phyloP scores from a whole-genome alignment of 192 early-diverging fungal species.

The Glomus cerebriforme region DNA sequence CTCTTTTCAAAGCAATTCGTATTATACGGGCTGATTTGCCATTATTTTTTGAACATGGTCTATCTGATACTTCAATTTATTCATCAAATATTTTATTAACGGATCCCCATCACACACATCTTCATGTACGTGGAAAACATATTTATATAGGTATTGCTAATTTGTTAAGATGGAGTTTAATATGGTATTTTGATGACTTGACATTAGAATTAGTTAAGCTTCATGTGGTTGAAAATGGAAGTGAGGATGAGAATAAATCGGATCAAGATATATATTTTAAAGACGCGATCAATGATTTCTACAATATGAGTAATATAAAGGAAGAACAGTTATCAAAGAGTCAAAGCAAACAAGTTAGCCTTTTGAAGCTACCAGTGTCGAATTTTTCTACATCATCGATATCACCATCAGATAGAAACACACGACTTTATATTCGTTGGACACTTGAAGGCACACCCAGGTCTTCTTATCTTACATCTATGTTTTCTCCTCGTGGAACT shows the following conservation, averaged over 20 bases:
- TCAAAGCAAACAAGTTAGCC: background rate
- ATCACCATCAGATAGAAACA: slow-evolving; percentile 22
- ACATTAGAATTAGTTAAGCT: slow-evolving; percentile 50
- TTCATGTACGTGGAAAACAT: slow-evolving; percentile 49
- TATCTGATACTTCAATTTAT: slow-evolving; percentile 50
- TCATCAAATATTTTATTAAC: slow-evolving; percentile 49
- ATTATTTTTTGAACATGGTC: slow-evolving; percentile 52
- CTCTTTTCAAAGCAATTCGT: slow-evolving; percentile 45
- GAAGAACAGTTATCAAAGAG: background rate
- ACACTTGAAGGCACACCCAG: slow-evolving; percentile 18
- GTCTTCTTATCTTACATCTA: slow-evolving; percentile 8
- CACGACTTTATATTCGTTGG: slow-evolving; percentile 30
- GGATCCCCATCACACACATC: slow-evolving; percentile 57
- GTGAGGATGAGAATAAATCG: slow-evolving; percentile 19
- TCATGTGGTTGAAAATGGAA: slow-evolving; percentile 37
- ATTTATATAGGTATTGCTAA: slow-evolving; percentile 53
- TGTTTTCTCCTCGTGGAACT: slow-evolving; percentile 3
- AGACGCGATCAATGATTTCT: background rate
- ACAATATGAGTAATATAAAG: background rate
- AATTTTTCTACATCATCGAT: background rate
- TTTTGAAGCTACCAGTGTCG: background rate
- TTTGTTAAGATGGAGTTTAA: slow-evolving; percentile 57
- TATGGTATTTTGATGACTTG: slow-evolving; percentile 54
- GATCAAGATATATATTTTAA: slow-evolving; percentile 23
- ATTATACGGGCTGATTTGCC: slow-evolving; percentile 52